These are phyloP conservation scores for Colletotrichum noveboracense DNA, from an alignment of 2,329 filamentous ascomycete species.

Conservation along the genomic window DNA sequence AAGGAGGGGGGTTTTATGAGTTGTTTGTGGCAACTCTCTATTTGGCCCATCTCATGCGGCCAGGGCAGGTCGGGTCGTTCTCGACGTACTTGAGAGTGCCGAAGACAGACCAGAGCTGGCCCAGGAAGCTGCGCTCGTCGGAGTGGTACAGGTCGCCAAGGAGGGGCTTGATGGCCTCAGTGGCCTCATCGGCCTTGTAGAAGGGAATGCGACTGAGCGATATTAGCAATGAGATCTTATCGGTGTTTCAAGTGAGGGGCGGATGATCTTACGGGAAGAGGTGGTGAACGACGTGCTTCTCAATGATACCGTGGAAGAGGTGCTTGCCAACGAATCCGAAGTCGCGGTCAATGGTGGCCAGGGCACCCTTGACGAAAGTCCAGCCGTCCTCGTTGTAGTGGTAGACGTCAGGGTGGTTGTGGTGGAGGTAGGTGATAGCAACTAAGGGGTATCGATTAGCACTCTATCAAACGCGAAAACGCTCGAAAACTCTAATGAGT, in stretches of 20 bases:
- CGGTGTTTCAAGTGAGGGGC: background rate
- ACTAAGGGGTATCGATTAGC: slow-evolving; percentile 44
- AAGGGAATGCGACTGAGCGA: slow-evolving; percentile 55
- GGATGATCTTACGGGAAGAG: slow-evolving; percentile 53
- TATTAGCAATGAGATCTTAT: background rate
- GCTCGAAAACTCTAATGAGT: background rate
- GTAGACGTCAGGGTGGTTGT: slow-evolving; percentile 63
- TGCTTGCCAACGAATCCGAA: slow-evolving; percentile 67
- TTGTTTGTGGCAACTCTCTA: background rate
- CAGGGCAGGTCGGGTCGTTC: slow-evolving; percentile 38
- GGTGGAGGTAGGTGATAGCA: slow-evolving; percentile 77
- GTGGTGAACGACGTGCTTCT: slow-evolving; percentile 68
- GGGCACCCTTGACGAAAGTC: slow-evolving; percentile 66
- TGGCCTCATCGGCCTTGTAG: slow-evolving; percentile 66
- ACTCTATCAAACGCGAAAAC: background rate
- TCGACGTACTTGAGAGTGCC: slow-evolving; percentile 54
- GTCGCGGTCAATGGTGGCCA: slow-evolving; percentile 66
- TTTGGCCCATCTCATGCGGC: slow-evolving; percentile 40
- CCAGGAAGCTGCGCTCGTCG: slow-evolving; percentile 48
- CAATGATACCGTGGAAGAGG: slow-evolving; percentile 66
- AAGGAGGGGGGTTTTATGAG: background rate
- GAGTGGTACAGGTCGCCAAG: slow-evolving; percentile 59
- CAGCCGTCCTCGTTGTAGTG: slow-evolving; percentile 61
- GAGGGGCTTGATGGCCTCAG: slow-evolving; percentile 59
- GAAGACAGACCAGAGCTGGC: slow-evolving; percentile 51